Base-by-base conservation (phyloP, 371 early-diverging fungal genomes). In the Massospora cicadina region DNA sequence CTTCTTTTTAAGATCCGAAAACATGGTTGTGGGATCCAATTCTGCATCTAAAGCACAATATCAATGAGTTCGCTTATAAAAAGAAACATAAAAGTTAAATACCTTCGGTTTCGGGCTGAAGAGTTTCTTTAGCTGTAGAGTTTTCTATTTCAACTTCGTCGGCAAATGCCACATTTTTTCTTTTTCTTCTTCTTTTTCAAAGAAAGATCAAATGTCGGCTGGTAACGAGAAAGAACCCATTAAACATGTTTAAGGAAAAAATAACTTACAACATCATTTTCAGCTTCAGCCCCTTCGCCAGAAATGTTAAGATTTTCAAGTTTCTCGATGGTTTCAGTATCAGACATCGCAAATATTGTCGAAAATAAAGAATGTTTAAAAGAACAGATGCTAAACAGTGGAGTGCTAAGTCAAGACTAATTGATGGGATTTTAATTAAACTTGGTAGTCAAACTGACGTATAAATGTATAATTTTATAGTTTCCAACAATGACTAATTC, bases 1-100 rank as follows among this genome's bases (percentile, higher is more conserved):
- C 71, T 91, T 91, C 82, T 90, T 89, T 72, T 88, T 89, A 74
- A 84, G 75, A 68, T 87, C 88, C 64, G 83, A 84, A 75, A 90
- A 90, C 84, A 87, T 81, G 67, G 85, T 81, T 60, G 78, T 79
- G 60, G 83, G 80, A 71, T 88, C 88, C 57, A 74, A 78, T 54
- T 78, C 83, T 55, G 71, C 77, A 53, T 70, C 74, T 43, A 17
- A 43, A 43, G 5, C 1, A 65, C 71, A 24, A 57, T 66, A 58
- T 54, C 21, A 43, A 32, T 17, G 56, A 54, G 29, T 55, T 5
- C 28, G 63, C 1, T 54, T 5, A n/a, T 56, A 24, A n/a, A 67
- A 32, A 23, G 31, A 29, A 33, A 61, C 26, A 54, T 43, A 61
- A 68, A 29, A 31, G 61, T 24, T 64, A 31, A 5, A n/a, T 61